phyloP scores from a whole-genome alignment of 805 yeast species.

The Starmerella powellii region DNA sequence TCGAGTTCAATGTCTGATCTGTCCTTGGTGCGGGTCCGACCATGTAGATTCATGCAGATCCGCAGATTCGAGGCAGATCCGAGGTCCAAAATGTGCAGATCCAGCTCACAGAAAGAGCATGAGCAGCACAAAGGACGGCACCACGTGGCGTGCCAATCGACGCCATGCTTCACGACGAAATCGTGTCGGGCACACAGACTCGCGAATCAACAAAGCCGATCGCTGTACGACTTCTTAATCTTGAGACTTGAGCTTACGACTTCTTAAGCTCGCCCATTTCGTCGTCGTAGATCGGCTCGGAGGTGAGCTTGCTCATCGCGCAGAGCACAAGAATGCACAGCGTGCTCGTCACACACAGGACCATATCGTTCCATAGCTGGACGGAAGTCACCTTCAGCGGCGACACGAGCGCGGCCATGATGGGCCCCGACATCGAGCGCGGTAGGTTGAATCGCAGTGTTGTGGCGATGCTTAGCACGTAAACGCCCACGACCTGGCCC shows the following conservation, averaged over 20 bases:
- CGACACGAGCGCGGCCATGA: constrained; percentile 32
- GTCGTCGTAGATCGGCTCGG: constrained; percentile 15
- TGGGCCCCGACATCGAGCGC: constrained; percentile 31
- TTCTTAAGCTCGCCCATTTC: constrained; percentile 13
- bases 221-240: no score
- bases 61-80: no score
- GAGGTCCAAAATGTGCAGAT: no score
- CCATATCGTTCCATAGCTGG: constrained; percentile 32
- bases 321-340: constrained; percentile 24
- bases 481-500: constrained; percentile 31
- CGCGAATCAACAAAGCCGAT: background rate
- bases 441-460: constrained; percentile 33
- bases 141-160: no score
- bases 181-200: no score
- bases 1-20: no score
- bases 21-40: no score
- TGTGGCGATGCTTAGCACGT: constrained; percentile 33
- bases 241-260: background rate
- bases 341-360: constrained; percentile 27
- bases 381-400: constrained; percentile 31
- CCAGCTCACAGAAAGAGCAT: no score
- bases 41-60: no score
- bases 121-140: no score
- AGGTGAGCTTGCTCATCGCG: constrained; percentile 4
- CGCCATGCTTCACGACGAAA: no score